phyloP scores from a whole-genome alignment of 306 rosid species.

The Begonia fuchsioides region DNA sequence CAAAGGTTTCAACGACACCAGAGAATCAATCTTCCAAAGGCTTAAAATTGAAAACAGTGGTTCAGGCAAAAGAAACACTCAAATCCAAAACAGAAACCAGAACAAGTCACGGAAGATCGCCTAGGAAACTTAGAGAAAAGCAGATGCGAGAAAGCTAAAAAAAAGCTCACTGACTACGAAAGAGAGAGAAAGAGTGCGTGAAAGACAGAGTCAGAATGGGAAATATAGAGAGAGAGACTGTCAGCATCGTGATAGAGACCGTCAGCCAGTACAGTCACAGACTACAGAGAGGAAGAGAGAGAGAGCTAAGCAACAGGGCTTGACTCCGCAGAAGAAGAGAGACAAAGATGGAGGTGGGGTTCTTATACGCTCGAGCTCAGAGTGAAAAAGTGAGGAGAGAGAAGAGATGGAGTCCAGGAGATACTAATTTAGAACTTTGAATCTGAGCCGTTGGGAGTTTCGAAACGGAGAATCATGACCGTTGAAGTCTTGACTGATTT shows the following conservation, averaged over 20 bases:
- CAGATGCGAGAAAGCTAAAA: slow-evolving; percentile 9
- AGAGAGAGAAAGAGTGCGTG: neutral
- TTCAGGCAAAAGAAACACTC: slow-evolving; percentile 7
- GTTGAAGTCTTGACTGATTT: slow-evolving; percentile 32
- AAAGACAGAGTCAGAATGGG: neutral
- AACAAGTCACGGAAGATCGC: slow-evolving; percentile 40
- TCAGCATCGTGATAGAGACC: slow-evolving; percentile 42
- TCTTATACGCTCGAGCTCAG: neutral
- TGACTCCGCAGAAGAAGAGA: slow-evolving; percentile 9
- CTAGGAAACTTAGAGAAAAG: slow-evolving; percentile 21
- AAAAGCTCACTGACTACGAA: slow-evolving; percentile 16
- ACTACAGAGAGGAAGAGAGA: slow-evolving; percentile 10
- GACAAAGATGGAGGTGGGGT: neutral
- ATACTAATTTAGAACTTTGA: slow-evolving; percentile 15
- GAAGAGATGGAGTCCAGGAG: slow-evolving; percentile 22
- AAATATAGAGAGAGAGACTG: slow-evolving; percentile 8
- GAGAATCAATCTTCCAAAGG: slow-evolving; percentile 9
- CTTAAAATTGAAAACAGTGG: slow-evolving; percentile 4
- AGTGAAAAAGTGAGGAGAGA: neutral
- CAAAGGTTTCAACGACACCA: slow-evolving; percentile 11
- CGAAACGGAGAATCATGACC: slow-evolving; percentile 31
- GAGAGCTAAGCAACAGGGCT: slow-evolving; percentile 17
- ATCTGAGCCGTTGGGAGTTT: slow-evolving; percentile 25
- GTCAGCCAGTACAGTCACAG: slow-evolving; percentile 15
- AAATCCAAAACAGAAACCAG: slow-evolving; percentile 18